Percentiles rank a stretch among this genome's conserved stretches.
These are phyloP conservation scores for Zymoseptoria tritici DNA, from an alignment of 2,329 filamentous ascomycete genomes.

Conservation along the genomic window DNA sequence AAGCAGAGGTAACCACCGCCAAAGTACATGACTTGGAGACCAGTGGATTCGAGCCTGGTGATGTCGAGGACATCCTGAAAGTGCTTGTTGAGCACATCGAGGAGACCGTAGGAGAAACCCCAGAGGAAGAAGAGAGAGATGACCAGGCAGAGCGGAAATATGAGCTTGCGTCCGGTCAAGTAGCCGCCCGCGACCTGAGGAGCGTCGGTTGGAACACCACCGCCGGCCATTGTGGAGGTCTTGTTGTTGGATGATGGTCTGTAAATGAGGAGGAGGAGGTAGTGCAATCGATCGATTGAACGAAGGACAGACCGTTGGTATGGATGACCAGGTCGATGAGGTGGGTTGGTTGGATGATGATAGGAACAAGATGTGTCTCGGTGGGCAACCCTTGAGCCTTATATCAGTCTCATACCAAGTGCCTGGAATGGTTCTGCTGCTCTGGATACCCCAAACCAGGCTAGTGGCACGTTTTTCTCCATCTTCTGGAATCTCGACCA, in stretches of 20 bases:
- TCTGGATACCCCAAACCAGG: background rate
- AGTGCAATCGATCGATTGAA: background rate
- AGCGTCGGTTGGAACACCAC: slow-evolving; percentile 32
- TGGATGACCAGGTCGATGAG: background rate
- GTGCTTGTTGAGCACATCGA: slow-evolving; percentile 31
- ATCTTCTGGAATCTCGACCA: background rate
- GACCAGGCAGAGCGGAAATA: slow-evolving; percentile 43
- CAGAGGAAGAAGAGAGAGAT: slow-evolving; percentile 43
- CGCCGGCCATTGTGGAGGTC: slow-evolving; percentile 33
- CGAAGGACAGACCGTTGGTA: background rate
- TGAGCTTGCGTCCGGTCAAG: slow-evolving; percentile 40
- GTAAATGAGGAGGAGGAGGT: background rate
- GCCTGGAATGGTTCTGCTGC: background rate
- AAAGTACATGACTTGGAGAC: slow-evolving; percentile 30
- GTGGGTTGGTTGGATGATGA: background rate
- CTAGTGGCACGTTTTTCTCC: background rate
- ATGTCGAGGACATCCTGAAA: slow-evolving; percentile 31
- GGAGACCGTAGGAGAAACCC: slow-evolving; percentile 32
- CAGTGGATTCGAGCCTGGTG: slow-evolving; percentile 37
- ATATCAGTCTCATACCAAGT: background rate
- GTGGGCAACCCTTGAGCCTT: background rate
- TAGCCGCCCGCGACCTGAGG: slow-evolving; percentile 34
- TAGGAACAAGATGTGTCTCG: background rate
- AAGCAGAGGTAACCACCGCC: slow-evolving; percentile 30
- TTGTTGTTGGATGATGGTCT: background rate